Conservation (phyloP, 2,329 filamentous ascomycete species). For the Bimuria novae-zelandiae region DNA sequence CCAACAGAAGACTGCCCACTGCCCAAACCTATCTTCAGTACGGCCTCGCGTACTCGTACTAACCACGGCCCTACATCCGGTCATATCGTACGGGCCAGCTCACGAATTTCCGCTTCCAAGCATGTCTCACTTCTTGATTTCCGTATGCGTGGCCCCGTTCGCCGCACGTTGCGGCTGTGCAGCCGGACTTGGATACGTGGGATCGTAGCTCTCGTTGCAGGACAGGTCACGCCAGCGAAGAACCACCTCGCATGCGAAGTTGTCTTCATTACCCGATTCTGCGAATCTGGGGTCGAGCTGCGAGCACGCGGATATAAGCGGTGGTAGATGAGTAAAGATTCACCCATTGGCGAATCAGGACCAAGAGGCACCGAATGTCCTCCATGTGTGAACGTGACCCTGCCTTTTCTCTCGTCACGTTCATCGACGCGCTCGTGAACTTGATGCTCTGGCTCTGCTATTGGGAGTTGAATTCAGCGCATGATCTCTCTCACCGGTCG, state of each 20-base stretch:
- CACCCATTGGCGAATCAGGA: background rate
- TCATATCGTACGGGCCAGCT: background rate
- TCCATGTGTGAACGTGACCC: too few relatives aligned
- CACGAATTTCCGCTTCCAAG: conserved; percentile 3
- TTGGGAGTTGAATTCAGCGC: too few relatives aligned
- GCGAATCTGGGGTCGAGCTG: background rate
- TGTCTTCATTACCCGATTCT: background rate
- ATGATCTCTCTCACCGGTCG: too few relatives aligned
- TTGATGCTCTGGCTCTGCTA: too few relatives aligned
- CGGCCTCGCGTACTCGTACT: background rate
- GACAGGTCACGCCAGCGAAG: background rate
- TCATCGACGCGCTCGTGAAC: too few relatives aligned
- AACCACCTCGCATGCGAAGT: background rate
- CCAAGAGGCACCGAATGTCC: too few relatives aligned
- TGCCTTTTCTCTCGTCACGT: background rate
- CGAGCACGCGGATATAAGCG: background rate
- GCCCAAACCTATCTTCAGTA: background rate
- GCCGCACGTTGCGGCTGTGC: conserved; percentile 5
- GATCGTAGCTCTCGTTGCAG: background rate
- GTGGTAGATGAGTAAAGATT: background rate
- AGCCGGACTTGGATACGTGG: background rate
- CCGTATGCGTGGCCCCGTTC: conserved; percentile 4
- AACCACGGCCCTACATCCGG: background rate
- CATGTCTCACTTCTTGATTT: conserved; percentile 6
- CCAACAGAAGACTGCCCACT: background rate